Base-by-base conservation (phyloP, 1,139 yeast genomes). In the Sugiyamaella neomexicana region DNA sequence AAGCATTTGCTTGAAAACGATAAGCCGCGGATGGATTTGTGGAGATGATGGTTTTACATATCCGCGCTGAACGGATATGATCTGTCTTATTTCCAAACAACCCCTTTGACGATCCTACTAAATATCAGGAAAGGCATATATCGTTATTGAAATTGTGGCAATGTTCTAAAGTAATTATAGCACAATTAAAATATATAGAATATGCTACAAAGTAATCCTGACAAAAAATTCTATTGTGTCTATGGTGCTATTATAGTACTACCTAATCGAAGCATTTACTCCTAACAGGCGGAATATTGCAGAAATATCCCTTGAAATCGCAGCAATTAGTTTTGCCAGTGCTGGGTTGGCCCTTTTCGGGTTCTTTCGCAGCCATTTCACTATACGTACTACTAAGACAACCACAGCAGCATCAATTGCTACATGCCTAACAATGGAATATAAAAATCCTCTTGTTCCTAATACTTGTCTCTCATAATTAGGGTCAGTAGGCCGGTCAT, bases 331-430 rank as follows among this genome's bases (percentile, higher is more conserved):
- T 25, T 27, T 45, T n/a, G 29, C 31, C 34, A 45, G 8, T 4
- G 36, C 34, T 20, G 49, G 46, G 13, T 29, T 48, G 12, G 39
- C 45, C n/a, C 44, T 17, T 13, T 5, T 39, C 6, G 55, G 55
- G 17, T 46, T 52, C 13, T 25, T 43, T 7, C 55, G 55, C 12
- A 45, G 29, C 42, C 46, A 52, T 29, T 47, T 52, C 15, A 43
- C 46, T 17, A 43, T 23, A 31, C 42, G 42, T 8, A 52, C 48
- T 8, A 32, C 27, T 16, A 42, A 12, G 27, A 52, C 15, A 37
- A 52, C 34, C 7, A 37, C 43, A 17, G 23, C 8, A n/a, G 45
- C 47, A 42, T 52, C 55, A 37, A 52, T 36, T 13, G 52, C 49
- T 15, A 52, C 12, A 16, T 52, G 55, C 39, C 23, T 41, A 5